Conservation (phyloP, 2,329 filamentous ascomycete genomes). For the Pyricularia pennisetigena region DNA sequence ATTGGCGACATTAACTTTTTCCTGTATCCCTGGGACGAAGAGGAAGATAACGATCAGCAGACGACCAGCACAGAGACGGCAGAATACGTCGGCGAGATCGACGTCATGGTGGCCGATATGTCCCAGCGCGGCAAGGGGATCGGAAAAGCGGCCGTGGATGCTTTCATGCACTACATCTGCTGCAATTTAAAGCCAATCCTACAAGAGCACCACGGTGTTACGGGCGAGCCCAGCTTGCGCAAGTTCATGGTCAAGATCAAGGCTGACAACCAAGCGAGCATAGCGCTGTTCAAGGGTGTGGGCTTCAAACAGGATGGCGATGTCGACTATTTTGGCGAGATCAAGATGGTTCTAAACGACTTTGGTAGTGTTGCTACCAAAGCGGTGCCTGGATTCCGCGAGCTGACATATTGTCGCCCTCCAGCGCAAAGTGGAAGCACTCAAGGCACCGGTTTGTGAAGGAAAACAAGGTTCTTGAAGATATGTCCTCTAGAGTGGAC, state of each 20-base stretch:
- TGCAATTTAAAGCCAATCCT: conserved; percentile 44
- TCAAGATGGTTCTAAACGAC: conserved; percentile 35
- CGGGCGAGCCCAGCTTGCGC: conserved; percentile 10
- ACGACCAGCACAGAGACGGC: conserved; percentile 11
- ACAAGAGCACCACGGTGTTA: conserved; percentile 33
- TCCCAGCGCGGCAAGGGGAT: conserved; percentile 50
- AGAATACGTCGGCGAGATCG: conserved; percentile 57
- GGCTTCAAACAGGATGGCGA: conserved; percentile 41
- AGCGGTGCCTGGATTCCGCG: conserved; percentile 12
- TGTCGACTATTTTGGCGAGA: conserved; percentile 51
- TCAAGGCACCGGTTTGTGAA: not conserved
- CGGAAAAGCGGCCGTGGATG: conserved; percentile 53
- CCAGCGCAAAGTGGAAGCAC: not conserved
- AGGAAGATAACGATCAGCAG: conserved; percentile 25
- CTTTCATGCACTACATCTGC: conserved; percentile 61
- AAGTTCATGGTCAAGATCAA: conserved; percentile 36
- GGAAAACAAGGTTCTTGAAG: not conserved
- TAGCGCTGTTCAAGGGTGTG: conserved; percentile 38
- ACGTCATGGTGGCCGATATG: conserved; percentile 71
- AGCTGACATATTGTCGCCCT: conserved; percentile 13
- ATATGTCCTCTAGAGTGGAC: not conserved
- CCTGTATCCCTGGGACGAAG: conserved; percentile 49
- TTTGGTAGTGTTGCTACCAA: not conserved
- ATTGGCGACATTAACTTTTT: conserved; percentile 77
- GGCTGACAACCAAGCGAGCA: conserved; percentile 40